Evolutionary conservation across 768 basidiomycete species (phyloP), one percentile per base, ranked within the genome.

Genomic region (Podaxis sp.): DNA sequence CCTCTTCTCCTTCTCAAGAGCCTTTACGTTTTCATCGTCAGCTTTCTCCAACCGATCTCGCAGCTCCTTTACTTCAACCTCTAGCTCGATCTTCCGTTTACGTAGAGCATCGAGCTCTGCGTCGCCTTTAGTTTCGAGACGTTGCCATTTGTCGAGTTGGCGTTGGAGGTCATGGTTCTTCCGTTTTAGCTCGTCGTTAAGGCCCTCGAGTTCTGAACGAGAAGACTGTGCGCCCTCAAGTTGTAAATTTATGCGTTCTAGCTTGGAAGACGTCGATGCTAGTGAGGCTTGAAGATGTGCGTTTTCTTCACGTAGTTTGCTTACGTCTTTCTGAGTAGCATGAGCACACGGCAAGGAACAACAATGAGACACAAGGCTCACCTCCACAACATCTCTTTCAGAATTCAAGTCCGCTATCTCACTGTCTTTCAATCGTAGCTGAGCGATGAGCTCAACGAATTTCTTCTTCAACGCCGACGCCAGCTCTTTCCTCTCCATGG

Each of bases 111-210:
- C 89, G 8, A 81, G 76, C 36, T 89, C 85, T 17, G 77, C 82
- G 11, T 81, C 85, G 52, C 85, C 88, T 53, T 84, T 85, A 27
- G 76, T 85, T 67, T 91, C 91, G 17, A 90, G 72, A 27, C 72
- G 80, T 67, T 89, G 80, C 89, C 88, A 91, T 68, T 87, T 84
- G 46, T 83, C 82, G 8, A 92, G 74, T 66, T 93, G 90, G 15
- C 81, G 80, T 55, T 82, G 80, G 40, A 91, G 75, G 46, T 88
- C 82, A 4, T 74, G 73, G 53, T 81, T 82, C 9, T 79, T 79
- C 5, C 85, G 82, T 63, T 84, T 82, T 24, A 85, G 78, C 43
- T 90, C 88, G 46, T 84, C 81, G 58, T 86, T 82, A 37, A 77
- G 69, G 50, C 79, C 80, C 63, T 87, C 80, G 40, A 90, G 77